Evolutionary conservation across 2,329 filamentous ascomycete species (phyloP), one percentile per base, ranked within the genome.

Genomic region (Whalleya microplaca): DNA sequence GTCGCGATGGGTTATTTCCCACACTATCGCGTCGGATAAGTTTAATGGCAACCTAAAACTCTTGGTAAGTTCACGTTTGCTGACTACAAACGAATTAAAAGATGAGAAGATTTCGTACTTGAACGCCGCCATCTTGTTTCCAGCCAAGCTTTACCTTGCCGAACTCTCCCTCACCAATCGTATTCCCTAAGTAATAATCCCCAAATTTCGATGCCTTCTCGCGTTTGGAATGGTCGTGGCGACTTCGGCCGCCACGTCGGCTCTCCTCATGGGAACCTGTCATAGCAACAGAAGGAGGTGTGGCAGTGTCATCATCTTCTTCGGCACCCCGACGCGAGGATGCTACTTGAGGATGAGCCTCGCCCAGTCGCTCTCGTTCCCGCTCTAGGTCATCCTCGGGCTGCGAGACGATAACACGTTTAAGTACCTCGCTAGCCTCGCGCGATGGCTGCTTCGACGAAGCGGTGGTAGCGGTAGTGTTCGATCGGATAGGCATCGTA

Each of bases 61-160:
- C n/a, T 2, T 32, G 7, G 50, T 68, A 53, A 70, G 58, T 40
- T 40, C 21, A 45, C 29, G 48, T 48, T 44, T 65, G 2, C 27
- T 9, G n/a, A 27, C 18, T n/a, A 32, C 40, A 43, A n/a, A 29
- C 27, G 41, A 43, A n/a, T 23, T 61, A 16, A 29, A 48, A 19
- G 52, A 44, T 18, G 4, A n/a, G n/a, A n/a, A n/a, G 21, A 32
- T 1, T 10, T 43, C 75, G 65, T 77, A 88, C 86, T 79, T 94
- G 89, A 48, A 96, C 90, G 63, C 88, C 93, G 58, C 92, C 93
- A 74, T 96, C 93, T 72, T 92, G 90, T 75, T 97, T 98, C 95
- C 95, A 99, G 21, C 95, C 95, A 70, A 98, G 86, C 75, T 97
- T 98, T 68, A 99, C 95, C 73, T 99, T 99, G 64, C 95, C 95